Evolutionary conservation across 2,329 filamentous ascomycete species (phyloP).

Genomic region (Monosporascus sp.): DNA sequence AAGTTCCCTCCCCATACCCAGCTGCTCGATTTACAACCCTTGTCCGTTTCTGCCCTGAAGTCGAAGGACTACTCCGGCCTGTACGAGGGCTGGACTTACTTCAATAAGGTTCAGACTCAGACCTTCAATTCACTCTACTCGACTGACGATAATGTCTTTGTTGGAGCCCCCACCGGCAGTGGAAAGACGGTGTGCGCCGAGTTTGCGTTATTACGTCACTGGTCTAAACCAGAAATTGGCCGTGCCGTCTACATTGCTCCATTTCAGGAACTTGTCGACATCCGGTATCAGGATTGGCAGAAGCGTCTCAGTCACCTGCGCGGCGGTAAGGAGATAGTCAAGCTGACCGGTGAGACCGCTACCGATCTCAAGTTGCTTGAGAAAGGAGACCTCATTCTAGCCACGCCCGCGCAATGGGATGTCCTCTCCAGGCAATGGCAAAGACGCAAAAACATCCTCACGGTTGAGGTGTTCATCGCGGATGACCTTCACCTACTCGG

Average conservation of each 20-base stretch:
- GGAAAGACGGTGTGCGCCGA: conserved; percentile 97
- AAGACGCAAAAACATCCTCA: conserved; percentile 89
- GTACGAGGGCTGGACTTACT: conserved; percentile 79
- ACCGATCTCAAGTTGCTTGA: conserved; percentile 87
- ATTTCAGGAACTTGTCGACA: conserved; percentile 88
- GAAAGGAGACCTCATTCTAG: conserved; percentile 81
- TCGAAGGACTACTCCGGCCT: conserved; percentile 73
- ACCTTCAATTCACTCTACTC: conserved; percentile 91
- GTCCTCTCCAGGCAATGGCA: conserved; percentile 95
- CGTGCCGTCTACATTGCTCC: conserved; percentile 92
- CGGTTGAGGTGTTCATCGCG: conserved; percentile 84
- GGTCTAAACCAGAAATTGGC: conserved; percentile 66
- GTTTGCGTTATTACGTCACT: conserved; percentile 85
- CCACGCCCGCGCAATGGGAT: conserved; percentile 94
- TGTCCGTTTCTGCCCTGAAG: conserved; percentile 87
- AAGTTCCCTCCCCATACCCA: conserved; percentile 94
- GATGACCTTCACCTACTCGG: conserved; percentile 94
- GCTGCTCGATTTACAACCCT: conserved; percentile 82
- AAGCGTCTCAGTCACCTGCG: conserved; percentile 65
- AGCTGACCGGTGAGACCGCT: conserved; percentile 88
- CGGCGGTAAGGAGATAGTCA: conserved; percentile 85
- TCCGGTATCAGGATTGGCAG: conserved; percentile 78
- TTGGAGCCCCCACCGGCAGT: conserved; percentile 89
- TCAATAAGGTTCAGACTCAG: conserved; percentile 98
- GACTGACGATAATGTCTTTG: conserved; percentile 87